A percentile compares a stretch with the other conserved stretches of the same genome.
Conservation (phyloP, 2,329 filamentous ascomycete genomes). For the Calonectria pseudoturangicola region DNA sequence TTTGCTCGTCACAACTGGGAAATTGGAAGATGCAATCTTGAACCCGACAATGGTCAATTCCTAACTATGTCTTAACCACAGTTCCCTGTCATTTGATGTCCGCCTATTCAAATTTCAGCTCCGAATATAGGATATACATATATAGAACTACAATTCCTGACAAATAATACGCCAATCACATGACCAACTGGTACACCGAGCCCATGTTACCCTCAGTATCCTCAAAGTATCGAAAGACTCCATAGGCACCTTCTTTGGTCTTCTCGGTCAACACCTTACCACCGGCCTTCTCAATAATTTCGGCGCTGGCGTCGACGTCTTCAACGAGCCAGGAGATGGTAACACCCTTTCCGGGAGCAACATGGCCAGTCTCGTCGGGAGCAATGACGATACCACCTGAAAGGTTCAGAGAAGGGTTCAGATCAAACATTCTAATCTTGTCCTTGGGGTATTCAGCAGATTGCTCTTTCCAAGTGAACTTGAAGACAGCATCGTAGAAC, state of each 20-base stretch:
- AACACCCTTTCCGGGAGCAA: conserved; percentile 54
- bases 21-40: background rate
- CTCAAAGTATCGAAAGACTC: conserved; percentile 56
- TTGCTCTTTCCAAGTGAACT: conserved; percentile 50
- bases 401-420: conserved; percentile 54
- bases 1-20: background rate
- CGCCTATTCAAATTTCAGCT: background rate
- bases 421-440: conserved; percentile 54
- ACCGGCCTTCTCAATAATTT: conserved; percentile 53
- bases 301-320: conserved; percentile 52
- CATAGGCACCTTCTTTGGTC: conserved; percentile 54
- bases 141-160: background rate
- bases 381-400: conserved; percentile 55
- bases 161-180: background rate
- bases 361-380: conserved; percentile 51
- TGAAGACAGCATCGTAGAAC: conserved; percentile 57
- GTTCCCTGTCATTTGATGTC: background rate
- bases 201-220: conserved; percentile 58
- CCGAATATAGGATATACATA: background rate
- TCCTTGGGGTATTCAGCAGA: conserved; percentile 40
- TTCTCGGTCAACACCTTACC: conserved; percentile 56
- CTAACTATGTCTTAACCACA: background rate
- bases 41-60: background rate
- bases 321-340: conserved; percentile 57
- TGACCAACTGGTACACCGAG: conserved; percentile 55